These are phyloP conservation scores for Closterium sp. DNA, from an alignment of 139 green algal species.

Conservation along the genomic window DNA sequence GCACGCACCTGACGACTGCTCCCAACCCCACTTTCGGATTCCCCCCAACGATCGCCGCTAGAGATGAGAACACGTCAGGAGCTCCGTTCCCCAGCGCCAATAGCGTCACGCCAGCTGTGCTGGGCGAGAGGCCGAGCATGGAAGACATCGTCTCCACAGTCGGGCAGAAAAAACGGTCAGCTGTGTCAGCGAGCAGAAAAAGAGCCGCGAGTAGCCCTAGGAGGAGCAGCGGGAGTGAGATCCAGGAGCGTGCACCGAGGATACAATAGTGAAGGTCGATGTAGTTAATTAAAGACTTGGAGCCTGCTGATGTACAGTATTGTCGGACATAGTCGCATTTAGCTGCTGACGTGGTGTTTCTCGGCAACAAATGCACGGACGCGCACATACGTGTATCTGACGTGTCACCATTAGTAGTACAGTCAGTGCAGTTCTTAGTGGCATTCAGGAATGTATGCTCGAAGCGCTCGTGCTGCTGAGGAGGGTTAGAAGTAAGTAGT, in stretches of 20 bases:
- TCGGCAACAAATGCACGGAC: neutral
- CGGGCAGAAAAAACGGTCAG: constrained; percentile 56
- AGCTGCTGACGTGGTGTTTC: neutral
- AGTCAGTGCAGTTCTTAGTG: neutral
- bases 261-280: constrained; percentile 40
- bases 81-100: constrained; percentile 58
- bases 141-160: constrained; percentile 35
- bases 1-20: constrained; percentile 22
- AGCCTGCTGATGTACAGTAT: constrained; percentile 1
- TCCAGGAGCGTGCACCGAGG: neutral
- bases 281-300: constrained; percentile 31
- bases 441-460: neutral
- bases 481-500: neutral
- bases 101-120: constrained; percentile 55
- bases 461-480: neutral
- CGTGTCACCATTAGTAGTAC: neutral
- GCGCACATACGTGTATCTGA: neutral
- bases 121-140: constrained; percentile 43
- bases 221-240: constrained; percentile 20
- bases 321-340: neutral
- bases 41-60: constrained; percentile 45
- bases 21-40: constrained; percentile 42
- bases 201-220: constrained; percentile 31
- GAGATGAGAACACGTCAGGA: constrained; percentile 56
- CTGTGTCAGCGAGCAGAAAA: constrained; percentile 54